Base-by-base conservation (phyloP, 176 grass and related monocot genomes). In the Triticum urartu region DNA sequence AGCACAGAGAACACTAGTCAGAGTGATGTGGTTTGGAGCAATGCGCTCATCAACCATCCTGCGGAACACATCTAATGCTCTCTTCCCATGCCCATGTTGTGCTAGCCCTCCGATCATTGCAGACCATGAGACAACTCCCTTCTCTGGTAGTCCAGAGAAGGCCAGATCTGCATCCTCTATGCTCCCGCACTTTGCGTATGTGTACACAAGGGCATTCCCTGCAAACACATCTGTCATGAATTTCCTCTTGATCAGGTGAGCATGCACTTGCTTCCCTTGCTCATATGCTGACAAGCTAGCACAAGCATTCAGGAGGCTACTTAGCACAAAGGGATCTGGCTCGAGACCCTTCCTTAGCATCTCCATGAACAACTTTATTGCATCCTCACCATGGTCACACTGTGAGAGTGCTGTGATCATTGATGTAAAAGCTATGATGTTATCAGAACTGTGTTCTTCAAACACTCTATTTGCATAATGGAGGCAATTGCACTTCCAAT, bases 71-170 rank as follows among this genome's bases (percentile, higher is more conserved):
- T 87, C 78, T 56, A 98, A 88, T 6, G 93, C 93, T 54, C 77
- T 58, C 78, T 91, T 92, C 59, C 89, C 95, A 86, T 94, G 91
- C 25, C 93, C 95, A 87, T 98, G 95, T 65, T 98, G 91, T 61
- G 95, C 95, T 66, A 95, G 75, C 59, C 93, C 95, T 72, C 93
- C 91, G 12, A 98, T 98, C 95, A 98, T 95, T n/a, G 95, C 93
- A 83, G 95, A 95, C 95, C 93, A 98, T 75, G 95, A 95, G 72
- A 98, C 91, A 70, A 95, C 83, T 74, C 90, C 95, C 75, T 75
- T 98, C 73, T 91, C 91, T 30, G 77, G 84, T 76, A 95, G 75
- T 45, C 86, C 34, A 26, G 90, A 83, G 86, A 98, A 98, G 24
- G 84, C 89, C 30, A 90, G 69, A 64, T 89, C 81, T n/a, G 95